Conservation (phyloP, 495 filamentous ascomycete genomes). For the Parathielavia appendiculata region DNA sequence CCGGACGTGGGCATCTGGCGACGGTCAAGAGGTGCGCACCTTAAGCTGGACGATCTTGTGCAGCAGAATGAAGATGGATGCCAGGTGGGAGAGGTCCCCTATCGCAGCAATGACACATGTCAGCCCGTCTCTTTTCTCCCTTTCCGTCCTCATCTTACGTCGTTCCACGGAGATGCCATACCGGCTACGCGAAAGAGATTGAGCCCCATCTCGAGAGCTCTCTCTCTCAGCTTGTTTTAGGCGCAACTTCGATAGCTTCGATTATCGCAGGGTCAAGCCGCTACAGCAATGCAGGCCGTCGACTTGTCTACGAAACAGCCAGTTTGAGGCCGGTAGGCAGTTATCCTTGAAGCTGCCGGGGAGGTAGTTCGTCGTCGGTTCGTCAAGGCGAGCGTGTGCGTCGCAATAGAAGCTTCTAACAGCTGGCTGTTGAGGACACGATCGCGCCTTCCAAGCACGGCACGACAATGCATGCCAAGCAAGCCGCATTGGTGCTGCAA, state of each 20-base stretch:
- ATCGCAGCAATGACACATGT: conserved; percentile 17
- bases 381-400: conserved; percentile 3
- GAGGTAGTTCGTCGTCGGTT: neutral
- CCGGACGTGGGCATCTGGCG: neutral
- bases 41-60: conserved; percentile 92
- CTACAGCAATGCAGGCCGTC: conserved; percentile 1
- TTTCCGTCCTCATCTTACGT: neutral
- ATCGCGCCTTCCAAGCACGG: conserved; percentile 28
- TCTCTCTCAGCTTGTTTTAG: neutral
- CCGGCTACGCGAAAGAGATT: conserved; percentile 86
- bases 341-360: neutral
- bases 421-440: conserved; percentile 33
- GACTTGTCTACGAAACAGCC: neutral
- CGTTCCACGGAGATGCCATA: conserved; percentile 36
- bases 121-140: conserved; percentile 10
- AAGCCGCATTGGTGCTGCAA: neutral
- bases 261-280: conserved; percentile 2
- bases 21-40: conserved; percentile 46
- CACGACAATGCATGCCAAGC: neutral
- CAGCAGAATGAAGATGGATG: conserved; percentile 89
- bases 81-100: conserved; percentile 93
- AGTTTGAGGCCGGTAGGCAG: neutral
- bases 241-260: conserved; percentile 2
- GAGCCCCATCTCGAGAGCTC: conserved; percentile 48
- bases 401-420: neutral